Percentiles rank a stretch among this genome's conserved stretches.
Conservation (phyloP, 2,329 filamentous ascomycete species). For the Trichoderma asperellum region DNA sequence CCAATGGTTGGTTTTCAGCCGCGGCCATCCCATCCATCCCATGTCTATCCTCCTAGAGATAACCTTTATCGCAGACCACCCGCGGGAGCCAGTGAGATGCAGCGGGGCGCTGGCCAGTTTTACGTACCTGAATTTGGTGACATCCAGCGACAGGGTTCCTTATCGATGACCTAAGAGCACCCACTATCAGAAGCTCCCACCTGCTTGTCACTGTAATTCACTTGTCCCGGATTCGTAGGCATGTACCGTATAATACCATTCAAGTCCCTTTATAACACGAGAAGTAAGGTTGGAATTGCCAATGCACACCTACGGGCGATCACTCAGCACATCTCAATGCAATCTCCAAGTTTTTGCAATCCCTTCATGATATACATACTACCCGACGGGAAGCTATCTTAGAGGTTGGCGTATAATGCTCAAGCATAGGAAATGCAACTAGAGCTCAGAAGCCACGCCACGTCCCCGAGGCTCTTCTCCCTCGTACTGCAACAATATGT, state of each 20-base stretch:
- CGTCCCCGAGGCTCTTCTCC: background rate
- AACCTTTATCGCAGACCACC: conserved; percentile 21
- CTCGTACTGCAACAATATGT: background rate
- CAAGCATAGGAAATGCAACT: too few species aligned
- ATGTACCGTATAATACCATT: background rate
- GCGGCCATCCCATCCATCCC: background rate
- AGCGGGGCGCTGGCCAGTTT: conserved; percentile 31
- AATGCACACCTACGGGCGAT: too few species aligned
- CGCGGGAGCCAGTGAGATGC: conserved; percentile 28
- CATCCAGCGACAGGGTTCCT: conserved; percentile 20
- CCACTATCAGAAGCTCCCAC: background rate
- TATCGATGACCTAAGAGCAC: conserved; percentile 23
- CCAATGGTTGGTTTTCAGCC: conserved; percentile 2
- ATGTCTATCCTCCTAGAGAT: conserved; percentile 11
- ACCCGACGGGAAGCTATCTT: too few species aligned
- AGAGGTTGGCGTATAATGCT: too few species aligned
- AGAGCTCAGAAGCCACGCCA: background rate
- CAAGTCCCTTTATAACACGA: background rate
- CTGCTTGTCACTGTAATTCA: background rate
- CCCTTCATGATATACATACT: too few species aligned
- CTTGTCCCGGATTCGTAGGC: too few species aligned
- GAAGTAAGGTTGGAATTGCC: background rate
- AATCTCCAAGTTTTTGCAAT: too few species aligned
- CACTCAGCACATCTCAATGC: too few species aligned
- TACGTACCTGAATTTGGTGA: conserved; percentile 47